phyloP scores from a whole-genome alignment of 2,329 filamentous ascomycete genomes.

The Leptographium flavum region DNA sequence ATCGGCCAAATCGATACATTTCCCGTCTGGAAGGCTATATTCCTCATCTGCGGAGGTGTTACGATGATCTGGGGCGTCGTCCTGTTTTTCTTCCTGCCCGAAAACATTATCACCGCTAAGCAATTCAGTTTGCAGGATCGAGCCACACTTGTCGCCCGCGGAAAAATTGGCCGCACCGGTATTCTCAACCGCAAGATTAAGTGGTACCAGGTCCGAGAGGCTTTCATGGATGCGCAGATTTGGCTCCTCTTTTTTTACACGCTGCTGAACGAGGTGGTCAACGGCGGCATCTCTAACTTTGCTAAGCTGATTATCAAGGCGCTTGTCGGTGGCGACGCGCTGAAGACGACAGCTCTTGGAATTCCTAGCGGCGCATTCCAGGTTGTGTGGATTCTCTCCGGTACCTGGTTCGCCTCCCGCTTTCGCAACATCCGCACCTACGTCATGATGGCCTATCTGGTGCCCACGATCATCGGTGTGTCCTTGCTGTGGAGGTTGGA shows the following conservation, averaged over 20 bases:
- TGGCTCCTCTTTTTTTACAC: slow-evolving; percentile 36
- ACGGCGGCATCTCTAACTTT: neutral
- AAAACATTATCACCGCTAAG: slow-evolving; percentile 41
- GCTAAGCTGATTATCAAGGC: neutral
- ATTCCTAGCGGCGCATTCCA: neutral
- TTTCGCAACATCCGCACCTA: neutral
- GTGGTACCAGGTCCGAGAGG: slow-evolving; percentile 29
- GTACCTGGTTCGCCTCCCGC: neutral
- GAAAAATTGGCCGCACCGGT: slow-evolving; percentile 29
- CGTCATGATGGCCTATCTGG: neutral
- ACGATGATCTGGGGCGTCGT: slow-evolving; percentile 40
- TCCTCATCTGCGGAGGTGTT: slow-evolving; percentile 42
- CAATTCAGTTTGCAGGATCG: slow-evolving; percentile 46
- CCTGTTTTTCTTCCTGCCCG: slow-evolving; percentile 43
- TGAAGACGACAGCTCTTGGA: neutral
- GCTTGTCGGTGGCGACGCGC: neutral
- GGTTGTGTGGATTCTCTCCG: neutral
- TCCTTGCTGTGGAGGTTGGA: neutral
- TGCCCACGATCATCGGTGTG: neutral
- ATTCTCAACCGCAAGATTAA: slow-evolving; percentile 37
- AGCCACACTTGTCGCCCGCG: no score
- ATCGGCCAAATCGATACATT: slow-evolving; percentile 40
- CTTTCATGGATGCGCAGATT: slow-evolving; percentile 37
- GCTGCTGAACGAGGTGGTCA: neutral
- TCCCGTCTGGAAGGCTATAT: slow-evolving; percentile 42